Percentiles rank a stretch among this genome's conserved stretches.
phyloP scores from a whole-genome alignment of 768 basidiomycete species.

The Leucosporidium scottii region DNA sequence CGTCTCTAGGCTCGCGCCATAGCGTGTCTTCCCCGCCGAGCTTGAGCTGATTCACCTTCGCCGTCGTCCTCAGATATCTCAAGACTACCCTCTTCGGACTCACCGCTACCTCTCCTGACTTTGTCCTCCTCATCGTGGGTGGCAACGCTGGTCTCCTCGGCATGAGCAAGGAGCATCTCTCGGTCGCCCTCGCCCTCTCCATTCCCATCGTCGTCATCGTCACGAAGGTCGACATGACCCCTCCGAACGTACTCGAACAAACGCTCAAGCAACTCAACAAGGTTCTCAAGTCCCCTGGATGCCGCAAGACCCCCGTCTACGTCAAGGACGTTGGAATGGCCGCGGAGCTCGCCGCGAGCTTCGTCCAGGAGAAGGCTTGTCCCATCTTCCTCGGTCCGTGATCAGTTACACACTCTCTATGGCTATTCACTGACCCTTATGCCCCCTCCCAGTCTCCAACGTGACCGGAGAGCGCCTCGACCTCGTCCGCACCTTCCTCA shows the following conservation, averaged over 20 bases:
- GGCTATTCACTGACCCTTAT: slow-evolving; percentile 39
- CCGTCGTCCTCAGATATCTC: slow-evolving; percentile 38
- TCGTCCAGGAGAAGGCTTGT: slow-evolving; percentile 50
- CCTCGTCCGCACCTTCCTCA: slow-evolving; percentile 66
- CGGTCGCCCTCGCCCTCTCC: slow-evolving; percentile 84
- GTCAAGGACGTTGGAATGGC: slow-evolving; percentile 75
- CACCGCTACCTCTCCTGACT: slow-evolving; percentile 76
- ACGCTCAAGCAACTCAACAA: slow-evolving; percentile 83
- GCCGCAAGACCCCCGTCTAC: slow-evolving; percentile 48
- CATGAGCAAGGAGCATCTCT: slow-evolving; percentile 80
- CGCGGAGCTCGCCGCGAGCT: slow-evolving; percentile 65
- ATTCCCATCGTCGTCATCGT: slow-evolving; percentile 90
- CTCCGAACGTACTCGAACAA: slow-evolving; percentile 79
- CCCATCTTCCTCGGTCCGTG: slow-evolving; percentile 9
- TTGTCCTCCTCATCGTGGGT: slow-evolving; percentile 87
- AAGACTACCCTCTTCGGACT: slow-evolving; percentile 87
- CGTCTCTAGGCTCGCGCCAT: background rate
- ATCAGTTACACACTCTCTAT: background rate
- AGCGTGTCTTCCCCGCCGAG: background rate
- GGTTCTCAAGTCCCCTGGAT: slow-evolving; percentile 86
- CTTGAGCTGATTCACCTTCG: background rate
- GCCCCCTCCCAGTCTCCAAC: slow-evolving; percentile 86
- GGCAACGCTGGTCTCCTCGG: slow-evolving; percentile 65
- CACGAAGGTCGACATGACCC: slow-evolving; percentile 99
- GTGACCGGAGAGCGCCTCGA: slow-evolving; percentile 89